phyloP scores from a whole-genome alignment of 164 flowering plant genomes.

The Vitis cinerea region DNA sequence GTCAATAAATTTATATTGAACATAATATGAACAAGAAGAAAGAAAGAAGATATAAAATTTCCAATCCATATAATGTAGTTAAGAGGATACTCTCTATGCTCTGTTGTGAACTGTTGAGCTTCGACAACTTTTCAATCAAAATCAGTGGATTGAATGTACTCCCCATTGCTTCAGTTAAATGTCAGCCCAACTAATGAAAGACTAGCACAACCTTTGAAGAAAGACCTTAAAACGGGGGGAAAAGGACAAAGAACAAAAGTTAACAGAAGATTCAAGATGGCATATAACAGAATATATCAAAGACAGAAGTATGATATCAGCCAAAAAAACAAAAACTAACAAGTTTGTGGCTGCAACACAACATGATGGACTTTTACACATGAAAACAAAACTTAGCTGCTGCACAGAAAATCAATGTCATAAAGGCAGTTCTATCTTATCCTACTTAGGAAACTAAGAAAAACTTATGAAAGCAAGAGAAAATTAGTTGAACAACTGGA shows the following conservation, averaged over 20 bases:
- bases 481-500: too few species aligned
- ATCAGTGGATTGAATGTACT: constrained; percentile 83
- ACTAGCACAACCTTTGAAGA: constrained; percentile 6
- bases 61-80: background rate
- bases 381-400: too few species aligned
- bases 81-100: constrained; percentile 95
- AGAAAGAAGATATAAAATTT: background rate
- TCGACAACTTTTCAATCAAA: constrained; percentile 82
- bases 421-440: too few species aligned
- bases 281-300: too few species aligned
- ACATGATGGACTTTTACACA: too few species aligned
- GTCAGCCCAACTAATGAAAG: constrained; percentile 9
- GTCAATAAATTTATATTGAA: background rate
- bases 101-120: constrained; percentile 80
- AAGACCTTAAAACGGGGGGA: constrained; percentile 6
- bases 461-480: too few species aligned
- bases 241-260: background rate
- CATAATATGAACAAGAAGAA: background rate
- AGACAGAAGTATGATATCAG: too few species aligned
- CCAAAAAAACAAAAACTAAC: too few species aligned
- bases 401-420: too few species aligned
- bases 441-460: too few species aligned
- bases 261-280: background rate
- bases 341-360: too few species aligned
- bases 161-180: constrained; percentile 46